Base-by-base conservation (phyloP, 192 early-diverging fungal species). In the Entomortierella beljakovae region DNA sequence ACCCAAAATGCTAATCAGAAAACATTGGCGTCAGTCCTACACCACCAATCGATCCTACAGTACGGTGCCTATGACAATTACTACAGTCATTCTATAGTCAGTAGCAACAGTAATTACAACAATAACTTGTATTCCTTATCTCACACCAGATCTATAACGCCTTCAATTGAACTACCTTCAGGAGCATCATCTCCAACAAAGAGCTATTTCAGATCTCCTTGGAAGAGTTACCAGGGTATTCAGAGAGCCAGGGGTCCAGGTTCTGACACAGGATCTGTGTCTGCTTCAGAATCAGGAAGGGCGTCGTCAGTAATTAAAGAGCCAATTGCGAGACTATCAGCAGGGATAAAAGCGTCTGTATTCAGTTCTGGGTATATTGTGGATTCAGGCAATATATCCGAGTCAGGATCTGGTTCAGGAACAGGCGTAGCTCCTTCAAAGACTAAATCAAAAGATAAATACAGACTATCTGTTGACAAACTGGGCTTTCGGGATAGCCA, bases 181-280 rank as follows among this genome's bases (percentile, higher is more conserved):
- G 62, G 61, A 6, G 57, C 75, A 10, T 79, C 75, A 29, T 79
- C 75, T 1, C 75, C 75, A 28, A 79, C 67, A 25, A 63, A 46
- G 23, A 64, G 75, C 57, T 79, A 79, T 15, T 79, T 79, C 37
- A 64, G 67, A 46, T 70, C 75, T 20, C 75, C 75, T 29, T 79
- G 75, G 75, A 79, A 55, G 48, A 70, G 56, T 25, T 70, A 69
- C 25, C 40, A 70, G n/a, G 62, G 75, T 23, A 34, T 79, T 35
- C 67, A 63, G 43, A 69, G 59, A 33, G 33, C 42, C 10, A 64
- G 23, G 25, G 75, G 75, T 15, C 75, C 75, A 29, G 75, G 75
- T 22, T 79, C 75, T 13, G 75, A 79, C 40, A 51, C 75, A 52
- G 75, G 75, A 15, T 79, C 75, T 3, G 32, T 56, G 2, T 61